Evolutionary conservation across 2,329 filamentous ascomycete genomes (phyloP).

Genomic region (Metarhizium guizhouense): DNA sequence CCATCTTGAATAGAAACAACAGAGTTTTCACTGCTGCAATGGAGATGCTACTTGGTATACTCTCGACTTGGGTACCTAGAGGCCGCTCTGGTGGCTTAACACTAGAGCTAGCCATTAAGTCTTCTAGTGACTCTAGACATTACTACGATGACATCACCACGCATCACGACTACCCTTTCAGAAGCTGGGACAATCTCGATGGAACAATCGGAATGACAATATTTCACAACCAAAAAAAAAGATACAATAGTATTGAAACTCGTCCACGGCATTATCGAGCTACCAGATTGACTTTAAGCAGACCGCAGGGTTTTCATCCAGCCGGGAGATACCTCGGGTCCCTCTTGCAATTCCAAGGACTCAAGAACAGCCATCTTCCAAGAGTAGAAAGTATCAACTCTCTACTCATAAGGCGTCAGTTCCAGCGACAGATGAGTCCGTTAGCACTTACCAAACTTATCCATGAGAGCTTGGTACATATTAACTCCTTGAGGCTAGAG

Average conservation of each 20-base stretch:
- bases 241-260: neutral
- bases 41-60: constrained; percentile 2
- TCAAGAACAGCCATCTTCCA: constrained; percentile 3
- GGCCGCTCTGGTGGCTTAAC: constrained; percentile 3
- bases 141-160: constrained; percentile 2
- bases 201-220: neutral
- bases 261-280: neutral
- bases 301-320: constrained; percentile 1
- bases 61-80: constrained; percentile 3
- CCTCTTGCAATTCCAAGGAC: constrained; percentile 4
- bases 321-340: constrained; percentile 1
- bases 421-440: constrained; percentile 4
- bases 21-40: constrained; percentile 2
- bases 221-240: neutral
- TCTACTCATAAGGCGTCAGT: constrained; percentile 3
- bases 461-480: constrained; percentile 3
- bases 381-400: constrained; percentile 1
- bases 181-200: constrained; percentile 5
- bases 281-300: neutral
- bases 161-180: constrained; percentile 4
- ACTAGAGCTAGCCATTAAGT: constrained; percentile 3
- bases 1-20: constrained; percentile 2
- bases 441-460: constrained; percentile 4
- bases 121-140: constrained; percentile 3
- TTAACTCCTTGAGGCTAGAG: constrained; percentile 4